These are phyloP conservation scores for Boletus speciosus DNA, from an alignment of 768 basidiomycete species.

Conservation along the genomic window DNA sequence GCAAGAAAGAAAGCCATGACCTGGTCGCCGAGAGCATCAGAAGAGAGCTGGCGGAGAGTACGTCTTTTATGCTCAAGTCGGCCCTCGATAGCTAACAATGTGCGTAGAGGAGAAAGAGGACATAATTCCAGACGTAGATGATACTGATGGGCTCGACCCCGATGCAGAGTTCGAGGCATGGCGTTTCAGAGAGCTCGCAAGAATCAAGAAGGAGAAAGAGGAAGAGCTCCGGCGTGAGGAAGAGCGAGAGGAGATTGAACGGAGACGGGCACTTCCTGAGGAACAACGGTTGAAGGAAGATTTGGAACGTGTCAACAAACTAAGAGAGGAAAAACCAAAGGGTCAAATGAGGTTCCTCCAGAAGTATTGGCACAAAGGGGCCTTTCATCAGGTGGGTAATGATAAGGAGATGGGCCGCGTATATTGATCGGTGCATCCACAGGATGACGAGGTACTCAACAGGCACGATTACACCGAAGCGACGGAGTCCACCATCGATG, in stretches of 20 bases:
- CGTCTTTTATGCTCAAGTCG: constrained; percentile 27
- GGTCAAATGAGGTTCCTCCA: constrained; percentile 91
- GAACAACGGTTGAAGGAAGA: constrained; percentile 92
- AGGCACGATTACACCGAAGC: constrained; percentile 86
- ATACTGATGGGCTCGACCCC: constrained; percentile 91
- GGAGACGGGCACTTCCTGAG: constrained; percentile 89
- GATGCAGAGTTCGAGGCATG: constrained; percentile 92
- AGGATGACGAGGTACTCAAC: constrained; percentile 87
- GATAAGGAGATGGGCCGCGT: background rate
- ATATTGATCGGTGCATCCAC: constrained; percentile 20
- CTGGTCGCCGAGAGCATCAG: constrained; percentile 93
- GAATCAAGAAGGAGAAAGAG: constrained; percentile 93
- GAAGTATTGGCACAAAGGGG: constrained; percentile 99
- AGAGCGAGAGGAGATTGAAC: constrained; percentile 88
- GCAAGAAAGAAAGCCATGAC: constrained; percentile 84
- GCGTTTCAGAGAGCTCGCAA: constrained; percentile 88
- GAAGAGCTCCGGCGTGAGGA: constrained; percentile 75
- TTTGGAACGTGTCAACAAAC: constrained; percentile 76
- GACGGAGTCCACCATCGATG: constrained; percentile 83
- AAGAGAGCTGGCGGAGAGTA: constrained; percentile 89
- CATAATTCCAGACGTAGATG: constrained; percentile 83
- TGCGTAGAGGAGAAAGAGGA: constrained; percentile 83
- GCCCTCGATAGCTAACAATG: background rate
- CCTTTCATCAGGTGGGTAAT: constrained; percentile 84
- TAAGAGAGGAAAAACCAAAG: constrained; percentile 84